Base-by-base conservation (phyloP, 2,329 filamentous ascomycete genomes). In the Neonectria coccinea region DNA sequence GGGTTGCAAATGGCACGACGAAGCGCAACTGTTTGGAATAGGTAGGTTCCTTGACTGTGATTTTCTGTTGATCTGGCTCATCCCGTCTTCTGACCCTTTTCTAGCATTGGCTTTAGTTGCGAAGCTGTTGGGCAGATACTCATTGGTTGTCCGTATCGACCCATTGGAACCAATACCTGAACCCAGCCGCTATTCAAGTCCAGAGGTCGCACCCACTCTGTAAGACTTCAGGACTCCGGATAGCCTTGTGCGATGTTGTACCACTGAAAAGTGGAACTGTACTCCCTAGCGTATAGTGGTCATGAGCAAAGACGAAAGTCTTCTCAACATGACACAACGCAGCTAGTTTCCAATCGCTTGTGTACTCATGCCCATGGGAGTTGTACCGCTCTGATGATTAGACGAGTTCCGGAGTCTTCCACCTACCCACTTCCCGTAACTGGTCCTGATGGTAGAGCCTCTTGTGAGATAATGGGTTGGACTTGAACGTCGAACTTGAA, bases 1-100 rank as follows among this genome's bases (percentile, higher is more conserved):
- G 44, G n/a, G 22, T 22, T 31, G 41, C 52, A 61, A 52, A 50
- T 55, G 27, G 12, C 55, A 41, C 42, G 16, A n/a, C 47, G 25
- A 50, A 31, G 11, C 14, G 29, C 45, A 9, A 14, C 22, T n/a
- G 14, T 11, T 50, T 29, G 45, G 31, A 25, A 50, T 18, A 27
- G 12, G 7, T 25, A 25, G 10, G 22, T 6, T 18, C 4, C 12
- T 9, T 31, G 9, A 16, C 27, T 50, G 14, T 50, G 4, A 20
- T 50, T 14, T 50, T 50, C 47, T 50, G 16, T 18, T 12, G 10
- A 29, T 29, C 22, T 29, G n/a, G 22, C 12, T 10, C n/a, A 27
- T 27, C 25, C 12, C 3, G 14, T 29, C 45, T 29, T 14, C 25
- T 48, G 9, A 29, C n/a, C 18, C 16, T 18, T 50, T 27, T 7